phyloP scores from a whole-genome alignment of 768 basidiomycete species.

The Russula sp. region DNA sequence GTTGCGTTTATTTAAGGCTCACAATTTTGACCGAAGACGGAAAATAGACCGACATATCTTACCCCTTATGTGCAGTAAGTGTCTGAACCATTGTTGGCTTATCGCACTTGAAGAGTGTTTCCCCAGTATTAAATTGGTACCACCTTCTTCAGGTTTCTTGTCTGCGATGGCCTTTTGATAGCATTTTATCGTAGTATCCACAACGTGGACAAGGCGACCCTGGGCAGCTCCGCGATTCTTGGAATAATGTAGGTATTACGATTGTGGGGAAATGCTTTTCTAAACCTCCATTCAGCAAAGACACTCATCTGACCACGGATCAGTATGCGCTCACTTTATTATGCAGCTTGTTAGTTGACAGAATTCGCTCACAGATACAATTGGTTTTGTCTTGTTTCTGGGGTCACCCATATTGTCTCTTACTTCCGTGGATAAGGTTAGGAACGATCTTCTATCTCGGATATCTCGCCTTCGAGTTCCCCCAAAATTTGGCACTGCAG shows the following conservation, averaged over 20 bases:
- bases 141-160: conserved; percentile 1
- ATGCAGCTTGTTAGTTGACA: neutral
- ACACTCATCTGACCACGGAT: conserved; percentile 60
- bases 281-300: conserved; percentile 42
- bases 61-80: conserved; percentile 70
- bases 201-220: conserved; percentile 73
- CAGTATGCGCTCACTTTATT: conserved; percentile 44
- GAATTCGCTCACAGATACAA: conserved; percentile 49
- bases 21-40: conserved; percentile 36
- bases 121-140: conserved; percentile 54
- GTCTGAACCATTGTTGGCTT: neutral
- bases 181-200: conserved; percentile 54
- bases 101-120: conserved; percentile 9
- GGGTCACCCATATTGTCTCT: too few species aligned
- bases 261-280: conserved; percentile 1
- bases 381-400: conserved; percentile 43
- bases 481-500: conserved; percentile 69
- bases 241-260: conserved; percentile 54
- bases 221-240: conserved; percentile 64
- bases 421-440: conserved; percentile 45
- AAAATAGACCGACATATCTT: conserved; percentile 69
- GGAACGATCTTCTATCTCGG: conserved; percentile 73
- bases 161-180: conserved; percentile 7
- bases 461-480: conserved; percentile 69
- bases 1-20: neutral